Evolutionary conservation across 495 filamentous ascomycete species (phyloP), one percentile per base, ranked within the genome.

Genomic region (Talaromyces trachyspermus): DNA sequence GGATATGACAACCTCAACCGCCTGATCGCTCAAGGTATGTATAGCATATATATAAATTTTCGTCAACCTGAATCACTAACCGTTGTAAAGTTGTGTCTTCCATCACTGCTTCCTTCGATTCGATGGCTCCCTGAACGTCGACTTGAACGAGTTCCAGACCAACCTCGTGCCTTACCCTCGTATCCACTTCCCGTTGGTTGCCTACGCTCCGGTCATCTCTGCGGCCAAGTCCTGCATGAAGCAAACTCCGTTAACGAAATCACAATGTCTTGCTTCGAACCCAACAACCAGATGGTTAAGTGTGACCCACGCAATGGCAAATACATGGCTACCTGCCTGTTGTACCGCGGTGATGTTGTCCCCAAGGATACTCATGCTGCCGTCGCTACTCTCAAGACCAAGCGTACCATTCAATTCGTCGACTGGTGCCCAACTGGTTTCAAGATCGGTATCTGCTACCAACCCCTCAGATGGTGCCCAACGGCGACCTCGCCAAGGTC

Each of bases 361-460:
- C 88, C 92, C 65, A 94, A 92, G 68, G 94, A 98, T 58, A 86
- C 87, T 57, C 86, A 95, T 71, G 76, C 68, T 48, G 94, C 92
- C 39, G 89, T 98, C 35, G 89, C 89, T 39, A 86, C 84, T 37
- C 85, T 98, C 66, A 98, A 97, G 85, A 95, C 94, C 58, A 95
- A 95, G 81, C 82, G 89, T 51, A 95, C 89, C 62, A 95, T 98
- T 62, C 90, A 97, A 77, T 95, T 97, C 61, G 92, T 98, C 57
- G 92, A 98, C 74, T 98, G 92, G 92, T 98, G 92, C 81, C 92
- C 92, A 54, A 98, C 92, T 61, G 92, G 92, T 57, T 97, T 97
- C 84, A 98, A 98, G 85, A 85, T 98, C 58, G 92, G 92, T 76
- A 98, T 98, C 79, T 95, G 89, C 85, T 96, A 88, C 80, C 91